Percentiles rank a stretch among this genome's conserved stretches.
Conservation (phyloP, 306 rosid genomes). For the Echinosophora koreensis region DNA sequence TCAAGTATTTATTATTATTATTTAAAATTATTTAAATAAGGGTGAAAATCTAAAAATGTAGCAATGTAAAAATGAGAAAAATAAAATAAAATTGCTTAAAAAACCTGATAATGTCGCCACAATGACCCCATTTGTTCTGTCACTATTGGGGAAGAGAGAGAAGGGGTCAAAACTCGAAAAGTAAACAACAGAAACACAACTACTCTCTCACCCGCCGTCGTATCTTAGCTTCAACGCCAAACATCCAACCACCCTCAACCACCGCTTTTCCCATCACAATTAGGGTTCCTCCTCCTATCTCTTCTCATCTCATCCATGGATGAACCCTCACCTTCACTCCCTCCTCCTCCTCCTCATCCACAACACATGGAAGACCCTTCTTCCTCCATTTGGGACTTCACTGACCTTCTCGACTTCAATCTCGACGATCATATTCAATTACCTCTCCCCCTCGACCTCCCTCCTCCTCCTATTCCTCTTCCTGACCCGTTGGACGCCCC, state of each 20-base stretch:
- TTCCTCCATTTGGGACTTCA: conserved; percentile 50
- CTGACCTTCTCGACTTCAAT: conserved; percentile 48
- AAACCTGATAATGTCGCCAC: too few species aligned
- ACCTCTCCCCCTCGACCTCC: not conserved
- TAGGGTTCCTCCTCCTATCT: not conserved
- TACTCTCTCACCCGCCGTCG: conserved; percentile 14
- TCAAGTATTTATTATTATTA: too few species aligned
- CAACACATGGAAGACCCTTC: conserved; percentile 45
- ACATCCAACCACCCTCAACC: conserved; percentile 26
- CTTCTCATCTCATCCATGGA: conserved; percentile 33
- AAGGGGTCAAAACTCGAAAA: not conserved
- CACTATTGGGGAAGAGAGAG: too few species aligned
- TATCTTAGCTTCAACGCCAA: conserved; percentile 50
- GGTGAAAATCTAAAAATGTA: too few species aligned
- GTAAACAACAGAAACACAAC: conserved; percentile 6
- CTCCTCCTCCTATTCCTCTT: not conserved
- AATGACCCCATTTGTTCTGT: too few species aligned
- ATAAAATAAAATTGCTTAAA: too few species aligned
- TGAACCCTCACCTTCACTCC: not conserved
- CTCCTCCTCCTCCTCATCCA: not conserved
- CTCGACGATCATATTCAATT: conserved; percentile 25
- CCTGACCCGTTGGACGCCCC: not conserved
- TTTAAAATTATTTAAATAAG: too few species aligned
- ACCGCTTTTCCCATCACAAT: not conserved
- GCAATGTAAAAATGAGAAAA: too few species aligned